Evolutionary conservation across 768 basidiomycete species (phyloP).

Genomic region (Gloeopeniophorella convolvens): DNA sequence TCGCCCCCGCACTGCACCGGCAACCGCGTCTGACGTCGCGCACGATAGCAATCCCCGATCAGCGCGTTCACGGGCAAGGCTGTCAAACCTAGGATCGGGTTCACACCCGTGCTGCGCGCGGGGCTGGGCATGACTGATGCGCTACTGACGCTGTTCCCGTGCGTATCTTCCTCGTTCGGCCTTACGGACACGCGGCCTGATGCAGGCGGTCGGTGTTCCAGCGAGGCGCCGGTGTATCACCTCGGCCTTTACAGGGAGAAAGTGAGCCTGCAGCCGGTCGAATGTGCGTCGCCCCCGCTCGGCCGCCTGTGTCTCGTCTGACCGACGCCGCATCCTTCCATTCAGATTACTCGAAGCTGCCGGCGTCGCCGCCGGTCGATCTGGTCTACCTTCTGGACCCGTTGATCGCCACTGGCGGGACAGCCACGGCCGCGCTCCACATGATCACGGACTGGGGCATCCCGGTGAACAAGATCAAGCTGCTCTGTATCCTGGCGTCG

Average conservation of each 20-base stretch:
- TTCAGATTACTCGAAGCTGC: constrained; percentile 87
- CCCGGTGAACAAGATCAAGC: constrained; percentile 70
- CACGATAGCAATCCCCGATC: constrained; percentile 60
- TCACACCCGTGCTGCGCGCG: constrained; percentile 89
- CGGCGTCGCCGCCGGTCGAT: constrained; percentile 68
- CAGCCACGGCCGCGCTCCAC: constrained; percentile 76
- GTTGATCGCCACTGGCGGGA: constrained; percentile 90
- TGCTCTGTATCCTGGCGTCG: constrained; percentile 78
- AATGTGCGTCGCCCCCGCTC: constrained; percentile 48
- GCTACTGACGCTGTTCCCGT: constrained; percentile 79
- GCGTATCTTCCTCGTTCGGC: constrained; percentile 30
- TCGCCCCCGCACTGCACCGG: background rate
- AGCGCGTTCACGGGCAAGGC: constrained; percentile 68
- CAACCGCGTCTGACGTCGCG: background rate
- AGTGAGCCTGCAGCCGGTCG: constrained; percentile 80
- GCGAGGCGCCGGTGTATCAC: constrained; percentile 82
- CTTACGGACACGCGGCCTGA: background rate
- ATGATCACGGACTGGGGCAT: constrained; percentile 88
- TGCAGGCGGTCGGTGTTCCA: constrained; percentile 23
- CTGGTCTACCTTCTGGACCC: constrained; percentile 87
- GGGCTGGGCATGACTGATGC: constrained; percentile 93
- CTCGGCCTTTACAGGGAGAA: constrained; percentile 88
- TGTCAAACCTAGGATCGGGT: constrained; percentile 72
- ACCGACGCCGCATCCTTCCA: background rate
- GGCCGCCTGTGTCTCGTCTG: background rate